Conservation (phyloP, 352 stramenopile genomes). For the Globisporangium nunn region DNA sequence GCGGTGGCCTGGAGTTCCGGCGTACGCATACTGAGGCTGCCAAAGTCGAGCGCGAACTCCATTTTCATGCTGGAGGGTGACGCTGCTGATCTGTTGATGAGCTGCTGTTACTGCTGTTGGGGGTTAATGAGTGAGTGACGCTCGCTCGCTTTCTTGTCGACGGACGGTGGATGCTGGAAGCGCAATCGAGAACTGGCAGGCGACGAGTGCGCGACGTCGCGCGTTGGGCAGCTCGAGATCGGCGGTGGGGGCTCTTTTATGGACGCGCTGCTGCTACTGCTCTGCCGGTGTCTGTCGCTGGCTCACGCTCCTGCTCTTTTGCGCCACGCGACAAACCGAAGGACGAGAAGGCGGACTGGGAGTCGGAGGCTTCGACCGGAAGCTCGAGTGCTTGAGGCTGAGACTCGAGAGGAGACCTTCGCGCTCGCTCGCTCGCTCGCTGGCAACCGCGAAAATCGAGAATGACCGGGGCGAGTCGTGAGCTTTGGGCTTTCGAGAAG, state of each 20-base stretch:
- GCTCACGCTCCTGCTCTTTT: constrained; percentile 1
- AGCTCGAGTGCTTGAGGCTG: not conserved
- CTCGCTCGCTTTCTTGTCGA: not conserved
- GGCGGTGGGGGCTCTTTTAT: not conserved
- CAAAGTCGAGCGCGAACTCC: constrained; percentile 6
- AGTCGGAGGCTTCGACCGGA: not conserved
- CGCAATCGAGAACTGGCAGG: not conserved
- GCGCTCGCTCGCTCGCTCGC: too few relatives aligned
- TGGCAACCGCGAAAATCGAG: not conserved
- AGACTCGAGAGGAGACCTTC: too few relatives aligned
- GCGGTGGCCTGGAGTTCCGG: constrained; percentile 1
- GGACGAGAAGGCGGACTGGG: not conserved
- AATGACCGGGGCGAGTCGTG: not conserved
- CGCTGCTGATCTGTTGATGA: not conserved
- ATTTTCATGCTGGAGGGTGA: constrained; percentile 7
- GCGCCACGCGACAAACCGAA: not conserved
- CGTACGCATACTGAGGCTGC: constrained; percentile 1
- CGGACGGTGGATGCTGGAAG: not conserved
- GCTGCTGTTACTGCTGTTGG: not conserved
- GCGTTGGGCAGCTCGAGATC: not conserved
- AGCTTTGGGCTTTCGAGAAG: too few relatives aligned
- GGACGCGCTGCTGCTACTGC: not conserved
- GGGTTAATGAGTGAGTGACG: not conserved
- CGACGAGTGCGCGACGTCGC: not conserved
- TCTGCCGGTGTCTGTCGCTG: not conserved